Evolutionary conservation across 768 basidiomycete genomes (phyloP), one percentile per base, ranked within the genome.

Genomic region (Russula lepida): DNA sequence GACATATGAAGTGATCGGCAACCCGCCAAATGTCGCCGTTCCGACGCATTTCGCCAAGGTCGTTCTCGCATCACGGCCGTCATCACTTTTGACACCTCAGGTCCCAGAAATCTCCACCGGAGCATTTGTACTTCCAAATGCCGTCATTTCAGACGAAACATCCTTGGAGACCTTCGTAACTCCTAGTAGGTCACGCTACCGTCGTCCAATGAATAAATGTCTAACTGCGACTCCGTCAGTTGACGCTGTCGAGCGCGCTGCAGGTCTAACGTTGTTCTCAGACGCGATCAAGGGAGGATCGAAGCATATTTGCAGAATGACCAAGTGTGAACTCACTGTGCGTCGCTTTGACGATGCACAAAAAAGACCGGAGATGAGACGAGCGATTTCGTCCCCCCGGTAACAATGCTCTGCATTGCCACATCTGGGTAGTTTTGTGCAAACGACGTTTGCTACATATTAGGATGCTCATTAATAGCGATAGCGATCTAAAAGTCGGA

Each of bases 1-100:
- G 93, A 85, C 82, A 3, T 85, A 98, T 71, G 95, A 99, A 79
- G 88, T 99, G 46, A 98, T 99, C 66, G 97, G 97, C 0, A 81
- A 81, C 19, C 92, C 93, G 12, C 92, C 94, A 12, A 92, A 89
- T 68, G 78, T 98, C 60, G 79, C 90, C 52, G 97, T 99, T 19
- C 97, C 97, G 1, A 98, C 97, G 6, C 97, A 99, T 71, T 98
- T 98, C 71, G 95, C 95, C 33, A 98, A 98, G 73, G 95, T 98
- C 33, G 85, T 98, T 25, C 77, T 98, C 54, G 80, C 89, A 2
- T 80, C 90, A 0, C 82, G 81, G 64, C 88, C 91, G 0, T 77
- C 82, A 27, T 91, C 89, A 1, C 87, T 89, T 11, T 80, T 81
- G 37, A 86, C 80, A 0, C 90, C 84, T 6, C 76, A 88, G 56